Evolutionary conservation across 768 basidiomycete genomes (phyloP).

Genomic region (Austroboletus eburneus): DNA sequence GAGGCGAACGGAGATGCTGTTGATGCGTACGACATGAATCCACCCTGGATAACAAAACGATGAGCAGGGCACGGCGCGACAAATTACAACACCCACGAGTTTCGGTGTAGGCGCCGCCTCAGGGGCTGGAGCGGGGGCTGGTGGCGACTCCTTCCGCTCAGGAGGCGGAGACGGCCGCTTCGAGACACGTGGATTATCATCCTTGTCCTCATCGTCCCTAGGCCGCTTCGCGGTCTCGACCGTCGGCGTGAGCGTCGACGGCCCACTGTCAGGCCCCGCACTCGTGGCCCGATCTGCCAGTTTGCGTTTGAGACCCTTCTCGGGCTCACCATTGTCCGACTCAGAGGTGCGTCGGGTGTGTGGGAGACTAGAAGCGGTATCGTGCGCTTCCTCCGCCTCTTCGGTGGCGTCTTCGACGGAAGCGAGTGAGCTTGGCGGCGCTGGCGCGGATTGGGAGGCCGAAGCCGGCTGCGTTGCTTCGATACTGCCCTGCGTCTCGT

Average conservation of each 20-base stretch:
- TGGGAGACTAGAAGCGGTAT: conserved; percentile 22
- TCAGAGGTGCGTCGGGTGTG: conserved; percentile 33
- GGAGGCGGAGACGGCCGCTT: conserved; percentile 70
- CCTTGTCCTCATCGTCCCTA: conserved; percentile 58
- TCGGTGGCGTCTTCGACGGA: conserved; percentile 20
- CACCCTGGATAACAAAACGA: conserved; percentile 42
- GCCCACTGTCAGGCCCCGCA: conserved; percentile 42
- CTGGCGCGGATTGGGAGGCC: conserved; percentile 8
- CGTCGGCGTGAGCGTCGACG: conserved; percentile 19
- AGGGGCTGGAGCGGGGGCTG: conserved; percentile 3
- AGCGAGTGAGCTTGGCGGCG: conserved; percentile 15
- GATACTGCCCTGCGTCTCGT: conserved; percentile 8
- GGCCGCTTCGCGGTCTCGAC: conserved; percentile 50
- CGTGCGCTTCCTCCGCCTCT: conserved; percentile 31
- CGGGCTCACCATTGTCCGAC: conserved; percentile 44
- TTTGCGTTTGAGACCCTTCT: conserved; percentile 70
- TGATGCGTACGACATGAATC: conserved; percentile 80
- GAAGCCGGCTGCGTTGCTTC: conserved; percentile 12
- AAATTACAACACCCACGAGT: conserved; percentile 37
- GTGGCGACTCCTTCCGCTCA: conserved; percentile 35
- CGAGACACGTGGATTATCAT: conserved; percentile 56
- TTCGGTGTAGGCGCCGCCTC: conserved; percentile 39
- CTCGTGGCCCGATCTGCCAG: conserved; percentile 64
- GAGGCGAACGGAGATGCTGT: conserved; percentile 68
- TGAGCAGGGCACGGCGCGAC: conserved; percentile 7